Conservation (phyloP, 805 yeast species). For the Torulaspora quercuum region DNA sequence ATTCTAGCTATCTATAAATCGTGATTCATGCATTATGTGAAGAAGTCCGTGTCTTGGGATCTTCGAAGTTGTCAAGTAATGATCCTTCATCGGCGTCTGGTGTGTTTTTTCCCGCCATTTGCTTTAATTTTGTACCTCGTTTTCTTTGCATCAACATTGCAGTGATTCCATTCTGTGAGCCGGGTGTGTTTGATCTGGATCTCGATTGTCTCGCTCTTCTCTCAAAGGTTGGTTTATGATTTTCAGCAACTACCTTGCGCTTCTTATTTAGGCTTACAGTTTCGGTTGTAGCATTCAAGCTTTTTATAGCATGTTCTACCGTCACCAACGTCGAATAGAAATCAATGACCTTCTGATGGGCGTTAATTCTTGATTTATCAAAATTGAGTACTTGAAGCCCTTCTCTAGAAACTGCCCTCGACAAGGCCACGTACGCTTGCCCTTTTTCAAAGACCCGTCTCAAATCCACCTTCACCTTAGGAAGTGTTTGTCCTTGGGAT, state of each 20-base stretch:
- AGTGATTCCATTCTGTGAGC: conserved; percentile 17
- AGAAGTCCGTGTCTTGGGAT: neutral
- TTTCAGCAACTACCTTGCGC: conserved; percentile 9
- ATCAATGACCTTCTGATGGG: conserved; percentile 64
- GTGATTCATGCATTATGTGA: conserved; percentile 2
- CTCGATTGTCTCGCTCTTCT: conserved; percentile 12
- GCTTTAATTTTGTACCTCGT: conserved; percentile 1
- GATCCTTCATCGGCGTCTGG: too few relatives aligned
- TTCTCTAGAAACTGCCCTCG: conserved; percentile 79
- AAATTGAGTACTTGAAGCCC: conserved; percentile 83
- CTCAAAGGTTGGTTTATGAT: conserved; percentile 1
- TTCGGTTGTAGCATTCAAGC: conserved; percentile 2
- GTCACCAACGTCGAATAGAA: conserved; percentile 56
- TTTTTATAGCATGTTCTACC: conserved; percentile 31
- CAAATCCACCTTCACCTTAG: conserved; percentile 73
- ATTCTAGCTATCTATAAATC: conserved; percentile 4
- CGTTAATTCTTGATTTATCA: conserved; percentile 55
- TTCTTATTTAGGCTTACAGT: conserved; percentile 6
- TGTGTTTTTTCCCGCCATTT: neutral
- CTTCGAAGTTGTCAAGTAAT: neutral
- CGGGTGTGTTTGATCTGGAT: conserved; percentile 11
- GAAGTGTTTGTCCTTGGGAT: conserved; percentile 89
- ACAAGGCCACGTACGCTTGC: conserved; percentile 92
- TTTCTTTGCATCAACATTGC: conserved; percentile 15
- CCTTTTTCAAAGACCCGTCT: conserved; percentile 80